phyloP scores from a whole-genome alignment of 495 filamentous ascomycete species.

The Penicillium herquei region DNA sequence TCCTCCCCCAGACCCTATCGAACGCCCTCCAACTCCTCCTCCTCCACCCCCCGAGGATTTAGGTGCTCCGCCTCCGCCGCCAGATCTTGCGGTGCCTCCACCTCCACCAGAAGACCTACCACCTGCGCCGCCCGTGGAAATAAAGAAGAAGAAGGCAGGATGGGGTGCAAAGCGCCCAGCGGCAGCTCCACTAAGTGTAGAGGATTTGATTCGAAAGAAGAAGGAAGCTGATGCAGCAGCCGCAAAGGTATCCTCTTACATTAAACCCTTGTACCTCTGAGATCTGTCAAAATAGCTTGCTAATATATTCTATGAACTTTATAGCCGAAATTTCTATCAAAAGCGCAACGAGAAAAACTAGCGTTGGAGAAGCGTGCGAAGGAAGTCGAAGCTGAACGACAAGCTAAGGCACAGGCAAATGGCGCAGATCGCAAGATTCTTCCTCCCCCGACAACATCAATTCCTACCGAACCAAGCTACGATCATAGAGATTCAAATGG shows the following conservation, averaged over 20 bases:
- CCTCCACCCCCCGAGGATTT: slow-evolving; percentile 55
- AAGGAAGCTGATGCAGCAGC: slow-evolving; percentile 74
- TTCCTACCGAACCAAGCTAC: slow-evolving; percentile 5
- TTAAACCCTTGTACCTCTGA: not conserved
- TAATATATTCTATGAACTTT: not conserved
- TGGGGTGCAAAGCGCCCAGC: slow-evolving; percentile 46
- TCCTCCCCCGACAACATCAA: slow-evolving; percentile 1
- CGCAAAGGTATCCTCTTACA: slow-evolving; percentile 55
- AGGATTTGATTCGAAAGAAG: slow-evolving; percentile 76
- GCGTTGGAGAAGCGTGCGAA: slow-evolving; percentile 82
- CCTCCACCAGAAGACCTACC: slow-evolving; percentile 57
- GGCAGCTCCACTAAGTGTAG: slow-evolving; percentile 64
- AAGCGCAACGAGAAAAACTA: slow-evolving; percentile 81
- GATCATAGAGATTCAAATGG: slow-evolving; percentile 7
- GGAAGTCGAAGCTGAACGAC: slow-evolving; percentile 71
- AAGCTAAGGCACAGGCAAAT: slow-evolving; percentile 34
- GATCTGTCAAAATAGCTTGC: slow-evolving; percentile 20
- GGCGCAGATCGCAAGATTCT: slow-evolving; percentile 27
- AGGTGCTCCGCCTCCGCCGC: slow-evolving; percentile 44
- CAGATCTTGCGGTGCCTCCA: slow-evolving; percentile 48
- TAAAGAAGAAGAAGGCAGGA: slow-evolving; percentile 56
- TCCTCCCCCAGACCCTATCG: slow-evolving; percentile 16
- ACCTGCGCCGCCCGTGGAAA: slow-evolving; percentile 36
- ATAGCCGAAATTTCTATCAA: slow-evolving; percentile 89
- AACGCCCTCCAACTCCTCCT: slow-evolving; percentile 46